A percentile compares a stretch with the other conserved stretches of the same genome.
Evolutionary conservation across 208 protist genomes (phyloP).

Genomic region (Porcisia hertigi): DNA sequence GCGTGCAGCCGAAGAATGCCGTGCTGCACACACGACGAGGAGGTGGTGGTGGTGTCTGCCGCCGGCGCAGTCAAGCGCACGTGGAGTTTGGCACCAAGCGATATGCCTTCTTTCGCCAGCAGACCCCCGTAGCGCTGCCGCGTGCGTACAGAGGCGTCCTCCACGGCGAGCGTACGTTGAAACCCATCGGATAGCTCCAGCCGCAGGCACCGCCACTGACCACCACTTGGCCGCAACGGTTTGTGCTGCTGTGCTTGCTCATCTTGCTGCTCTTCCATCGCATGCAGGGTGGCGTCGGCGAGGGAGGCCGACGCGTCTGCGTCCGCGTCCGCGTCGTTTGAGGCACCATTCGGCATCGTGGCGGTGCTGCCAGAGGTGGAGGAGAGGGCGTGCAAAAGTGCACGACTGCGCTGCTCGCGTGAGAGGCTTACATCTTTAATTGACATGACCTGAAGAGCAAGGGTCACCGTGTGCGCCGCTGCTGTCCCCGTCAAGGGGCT

Average conservation of each 20-base stretch:
- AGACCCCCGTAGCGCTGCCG: constrained; percentile 21
- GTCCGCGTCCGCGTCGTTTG: not conserved
- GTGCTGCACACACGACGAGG: constrained; percentile 14
- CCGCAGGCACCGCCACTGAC: constrained; percentile 46
- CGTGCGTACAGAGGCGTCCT: constrained; percentile 29
- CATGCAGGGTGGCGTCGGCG: constrained; percentile 39
- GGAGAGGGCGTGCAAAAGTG: constrained; percentile 24
- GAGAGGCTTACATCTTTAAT: constrained; percentile 64
- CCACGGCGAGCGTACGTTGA: constrained; percentile 60
- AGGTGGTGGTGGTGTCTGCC: not conserved
- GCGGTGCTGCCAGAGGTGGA: not conserved
- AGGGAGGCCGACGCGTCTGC: constrained; percentile 11
- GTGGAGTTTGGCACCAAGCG: constrained; percentile 59
- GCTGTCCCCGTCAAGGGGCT: not conserved
- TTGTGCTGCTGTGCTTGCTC: constrained; percentile 31
- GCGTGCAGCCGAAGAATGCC: constrained; percentile 55
- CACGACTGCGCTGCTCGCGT: constrained; percentile 49
- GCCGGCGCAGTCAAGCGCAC: constrained; percentile 14
- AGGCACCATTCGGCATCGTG: constrained; percentile 7
- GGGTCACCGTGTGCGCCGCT: constrained; percentile 1
- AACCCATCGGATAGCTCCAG: constrained; percentile 73
- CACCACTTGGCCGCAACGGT: constrained; percentile 36
- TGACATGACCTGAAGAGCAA: constrained; percentile 63
- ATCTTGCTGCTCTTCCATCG: constrained; percentile 37
- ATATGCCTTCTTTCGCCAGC: constrained; percentile 44